A percentile compares a stretch with the other conserved stretches of the same genome.
phyloP scores from a whole-genome alignment of 1,284 basidiomycete species.

The Rhodotorula sp. region DNA sequence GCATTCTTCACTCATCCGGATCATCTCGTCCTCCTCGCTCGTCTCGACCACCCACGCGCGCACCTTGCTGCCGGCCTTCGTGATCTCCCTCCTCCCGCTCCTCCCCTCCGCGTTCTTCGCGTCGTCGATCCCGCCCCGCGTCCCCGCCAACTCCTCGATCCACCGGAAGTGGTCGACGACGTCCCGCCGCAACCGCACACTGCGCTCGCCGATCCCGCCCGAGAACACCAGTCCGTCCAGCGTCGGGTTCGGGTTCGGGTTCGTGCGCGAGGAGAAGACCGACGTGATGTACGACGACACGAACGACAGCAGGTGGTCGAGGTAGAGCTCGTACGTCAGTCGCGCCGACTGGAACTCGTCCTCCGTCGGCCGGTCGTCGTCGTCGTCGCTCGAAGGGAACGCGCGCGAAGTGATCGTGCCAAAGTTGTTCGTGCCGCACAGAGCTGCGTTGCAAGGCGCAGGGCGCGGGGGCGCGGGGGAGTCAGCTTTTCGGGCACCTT shows the following conservation, averaged over 20 bases:
- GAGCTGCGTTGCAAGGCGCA: slow-evolving; percentile 51
- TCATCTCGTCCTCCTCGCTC: slow-evolving; percentile 53
- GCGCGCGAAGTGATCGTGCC: slow-evolving; percentile 57
- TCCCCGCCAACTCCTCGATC: slow-evolving; percentile 45
- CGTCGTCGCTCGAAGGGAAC: slow-evolving; percentile 22
- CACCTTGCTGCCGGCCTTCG: slow-evolving; percentile 47
- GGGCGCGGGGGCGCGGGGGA: too few species aligned
- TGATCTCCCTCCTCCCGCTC: slow-evolving; percentile 46
- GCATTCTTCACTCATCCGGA: slow-evolving; percentile 22
- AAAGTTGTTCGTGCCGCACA: slow-evolving; percentile 75
- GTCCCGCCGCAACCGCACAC: slow-evolving; percentile 60
- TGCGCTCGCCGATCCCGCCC: slow-evolving; percentile 79
- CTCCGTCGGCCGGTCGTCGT: slow-evolving; percentile 9
- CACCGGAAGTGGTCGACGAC: slow-evolving; percentile 58
- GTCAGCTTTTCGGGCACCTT: too few species aligned
- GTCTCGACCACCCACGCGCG: slow-evolving; percentile 54
- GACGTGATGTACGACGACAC: slow-evolving; percentile 27
- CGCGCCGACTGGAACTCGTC: slow-evolving; percentile 22
- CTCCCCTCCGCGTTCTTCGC: slow-evolving; percentile 53
- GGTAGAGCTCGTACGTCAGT: slow-evolving; percentile 61
- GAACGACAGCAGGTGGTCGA: slow-evolving; percentile 62
- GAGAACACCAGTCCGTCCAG: slow-evolving; percentile 80
- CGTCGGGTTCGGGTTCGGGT: background rate
- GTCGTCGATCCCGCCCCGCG: slow-evolving; percentile 60
- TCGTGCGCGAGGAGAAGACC: slow-evolving; percentile 13